These are phyloP conservation scores for Psilocybe tampanensis DNA, from an alignment of 768 basidiomycete genomes.

Conservation along the genomic window DNA sequence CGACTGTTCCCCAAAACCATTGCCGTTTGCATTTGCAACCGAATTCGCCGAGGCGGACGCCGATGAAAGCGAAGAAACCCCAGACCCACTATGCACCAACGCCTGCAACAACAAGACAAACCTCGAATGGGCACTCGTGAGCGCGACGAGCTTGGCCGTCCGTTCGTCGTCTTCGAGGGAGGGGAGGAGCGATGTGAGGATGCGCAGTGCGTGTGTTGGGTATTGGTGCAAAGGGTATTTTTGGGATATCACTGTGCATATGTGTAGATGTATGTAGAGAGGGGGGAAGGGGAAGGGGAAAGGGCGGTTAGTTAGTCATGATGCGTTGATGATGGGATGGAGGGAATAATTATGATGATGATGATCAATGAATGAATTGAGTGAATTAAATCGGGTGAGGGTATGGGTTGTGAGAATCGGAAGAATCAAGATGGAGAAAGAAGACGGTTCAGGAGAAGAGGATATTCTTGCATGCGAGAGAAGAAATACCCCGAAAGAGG, in stretches of 20 bases:
- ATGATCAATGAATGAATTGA: no score
- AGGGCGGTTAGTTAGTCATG: conserved; percentile 8
- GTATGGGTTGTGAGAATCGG: no score
- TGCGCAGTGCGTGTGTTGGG: conserved; percentile 64
- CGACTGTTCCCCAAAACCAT: no score
- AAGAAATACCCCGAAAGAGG: no score
- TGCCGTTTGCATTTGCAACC: no score
- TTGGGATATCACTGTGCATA: conserved; percentile 61
- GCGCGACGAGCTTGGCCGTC: conserved; percentile 41
- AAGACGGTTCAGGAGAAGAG: no score
- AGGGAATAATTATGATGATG: no score
- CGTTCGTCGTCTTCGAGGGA: conserved; percentile 33
- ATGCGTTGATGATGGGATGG: no score
- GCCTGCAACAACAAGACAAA: conserved; percentile 77
- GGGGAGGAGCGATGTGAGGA: conserved; percentile 42
- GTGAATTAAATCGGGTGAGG: no score
- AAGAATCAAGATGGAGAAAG: no score
- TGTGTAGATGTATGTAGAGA: neutral
- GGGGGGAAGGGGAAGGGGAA: conserved; percentile 13
- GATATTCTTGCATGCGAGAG: no score
- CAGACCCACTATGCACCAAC: conserved; percentile 61
- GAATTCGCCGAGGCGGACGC: conserved; percentile 33
- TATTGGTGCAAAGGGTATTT: conserved; percentile 67
- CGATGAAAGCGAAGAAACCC: conserved; percentile 47
- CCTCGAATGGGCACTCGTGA: conserved; percentile 70